Evolutionary conservation across 192 early-diverging fungal genomes (phyloP), one percentile per base, ranked within the genome.

Genomic region (Backusella liffmaniae): DNA sequence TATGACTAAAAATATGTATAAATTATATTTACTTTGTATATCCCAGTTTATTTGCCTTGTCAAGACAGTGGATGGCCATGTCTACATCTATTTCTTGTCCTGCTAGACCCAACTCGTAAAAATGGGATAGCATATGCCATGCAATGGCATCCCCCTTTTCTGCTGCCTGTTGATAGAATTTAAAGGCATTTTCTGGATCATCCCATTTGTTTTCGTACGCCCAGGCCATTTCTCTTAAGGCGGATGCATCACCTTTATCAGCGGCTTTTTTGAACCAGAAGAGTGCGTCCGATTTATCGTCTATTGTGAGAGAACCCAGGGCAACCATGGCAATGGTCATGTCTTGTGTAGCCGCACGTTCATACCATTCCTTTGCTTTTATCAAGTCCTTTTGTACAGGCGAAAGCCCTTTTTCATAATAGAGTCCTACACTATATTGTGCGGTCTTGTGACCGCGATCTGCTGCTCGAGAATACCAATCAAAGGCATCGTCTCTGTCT

Each of bases 381-480:
- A 5, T 26, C 29, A 77, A n/a, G 62, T 86, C 70, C 13, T 41
- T 21, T 10, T 44, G n/a, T 16, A 81, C 26, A 10, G 77, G 67
- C 1, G 39, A 72, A 6, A 76, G 49, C 2, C 86, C 84, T 23
- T 82, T 73, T 34, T 42, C 56, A 39, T 83, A 83, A 67, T 77
- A 76, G 4, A 70, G 12, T 30, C 86, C 86, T 26, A 83, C 10
- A n/a, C 72, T 79, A 53, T 75, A 73, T 69, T 79, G 82, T 21
- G 79, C 86, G 0, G 51, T 67, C 16, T 44, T 39, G 35, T 76
- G 68, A 15, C 80, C 82, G 16, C 59, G 41, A 4, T 79, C 70
- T 1, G 79, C 79, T 59, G 84, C 77, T 35, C 75, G 72, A 3
- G 36, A 49, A 66, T 83, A 84, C 83, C 78, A 87, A 26, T 74